Percentiles rank a stretch among this genome's conserved stretches.
Evolutionary conservation across 1,284 basidiomycete species (phyloP).

Genomic region (Phenoliferia sp.): DNA sequence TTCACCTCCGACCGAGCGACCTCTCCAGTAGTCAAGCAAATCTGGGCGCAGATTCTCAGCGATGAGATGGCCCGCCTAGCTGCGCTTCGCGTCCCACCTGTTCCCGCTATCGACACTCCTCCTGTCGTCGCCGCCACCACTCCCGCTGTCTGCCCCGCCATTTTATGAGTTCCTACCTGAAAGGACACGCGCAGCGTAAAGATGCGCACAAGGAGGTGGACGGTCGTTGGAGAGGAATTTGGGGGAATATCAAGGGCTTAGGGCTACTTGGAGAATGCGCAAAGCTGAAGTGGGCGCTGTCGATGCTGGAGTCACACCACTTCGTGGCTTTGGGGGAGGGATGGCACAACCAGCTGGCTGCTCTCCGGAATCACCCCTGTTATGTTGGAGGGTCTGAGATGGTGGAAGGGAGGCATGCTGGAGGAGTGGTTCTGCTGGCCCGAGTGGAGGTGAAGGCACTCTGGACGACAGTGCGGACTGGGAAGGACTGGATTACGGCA

Average conservation of each 20-base stretch:
- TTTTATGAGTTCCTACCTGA: too few species aligned
- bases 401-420: neutral
- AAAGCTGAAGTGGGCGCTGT: neutral
- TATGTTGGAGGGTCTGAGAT: neutral
- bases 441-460: neutral
- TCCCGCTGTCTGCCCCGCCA: too few species aligned
- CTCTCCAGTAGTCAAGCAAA: neutral
- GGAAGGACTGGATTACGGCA: neutral
- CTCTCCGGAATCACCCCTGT: neutral
- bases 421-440: neutral
- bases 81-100: too few species aligned
- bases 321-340: neutral
- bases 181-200: too few species aligned
- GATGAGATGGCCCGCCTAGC: too few species aligned
- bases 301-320: neutral
- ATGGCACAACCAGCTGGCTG: neutral
- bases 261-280: too few species aligned
- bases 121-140: too few species aligned
- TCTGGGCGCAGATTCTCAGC: too few species aligned
- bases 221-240: too few species aligned
- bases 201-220: too few species aligned
- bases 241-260: neutral
- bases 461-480: neutral
- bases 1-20: neutral
- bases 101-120: too few species aligned